phyloP scores from a whole-genome alignment of 2,329 filamentous ascomycete species.

The Sporothrix pseudoabietina region DNA sequence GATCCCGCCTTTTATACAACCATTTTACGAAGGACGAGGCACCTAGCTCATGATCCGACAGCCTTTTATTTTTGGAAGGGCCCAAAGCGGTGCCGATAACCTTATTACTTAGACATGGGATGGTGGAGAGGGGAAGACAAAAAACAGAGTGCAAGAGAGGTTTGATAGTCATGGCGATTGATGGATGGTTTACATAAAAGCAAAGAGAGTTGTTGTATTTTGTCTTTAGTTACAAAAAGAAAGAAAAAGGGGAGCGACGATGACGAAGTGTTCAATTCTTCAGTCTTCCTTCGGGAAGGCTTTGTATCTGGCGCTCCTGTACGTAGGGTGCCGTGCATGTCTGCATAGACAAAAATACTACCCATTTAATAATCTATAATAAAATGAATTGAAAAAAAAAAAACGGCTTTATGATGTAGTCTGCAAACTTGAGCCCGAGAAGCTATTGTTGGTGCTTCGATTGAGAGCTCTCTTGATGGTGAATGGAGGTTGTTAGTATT shows the following conservation, averaged over 20 bases:
- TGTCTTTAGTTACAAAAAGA: neutral
- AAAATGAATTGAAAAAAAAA: neutral
- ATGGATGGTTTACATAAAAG: neutral
- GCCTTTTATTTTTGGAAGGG: neutral
- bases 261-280: constrained; percentile 8
- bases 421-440: neutral
- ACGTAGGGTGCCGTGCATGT: neutral
- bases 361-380: constrained; percentile 16
- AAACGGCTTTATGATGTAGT: neutral
- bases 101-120: neutral
- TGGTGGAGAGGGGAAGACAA: neutral
- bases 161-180: neutral
- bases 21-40: constrained; percentile 4
- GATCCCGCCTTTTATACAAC: neutral
- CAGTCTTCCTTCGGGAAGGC: neutral
- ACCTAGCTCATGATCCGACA: neutral
- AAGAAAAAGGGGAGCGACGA: neutral
- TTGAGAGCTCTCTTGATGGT: neutral
- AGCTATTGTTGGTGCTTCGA: neutral
- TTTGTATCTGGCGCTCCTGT: neutral
- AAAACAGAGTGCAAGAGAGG: neutral
- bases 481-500: neutral
- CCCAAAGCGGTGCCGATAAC: neutral
- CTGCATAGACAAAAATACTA: constrained; percentile 18
- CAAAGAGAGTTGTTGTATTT: neutral